A percentile compares a stretch with the other conserved stretches of the same genome.
Evolutionary conservation across 2,329 filamentous ascomycete genomes (phyloP).

Genomic region (Stagonosporopsis vannaccii): DNA sequence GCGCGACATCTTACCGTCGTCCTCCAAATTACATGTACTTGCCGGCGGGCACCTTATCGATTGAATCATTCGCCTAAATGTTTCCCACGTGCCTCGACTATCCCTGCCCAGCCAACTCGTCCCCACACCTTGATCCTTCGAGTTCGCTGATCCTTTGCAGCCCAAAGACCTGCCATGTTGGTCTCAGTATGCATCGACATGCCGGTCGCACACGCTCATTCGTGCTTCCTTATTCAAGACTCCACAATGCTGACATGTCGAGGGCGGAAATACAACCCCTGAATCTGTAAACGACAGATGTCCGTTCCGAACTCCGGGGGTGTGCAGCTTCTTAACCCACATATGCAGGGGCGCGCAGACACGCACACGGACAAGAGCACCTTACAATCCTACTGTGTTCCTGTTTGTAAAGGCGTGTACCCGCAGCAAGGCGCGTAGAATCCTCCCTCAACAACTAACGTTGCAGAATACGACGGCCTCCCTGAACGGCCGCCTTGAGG

Average conservation of each 20-base stretch:
- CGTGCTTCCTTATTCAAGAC: slow-evolving; percentile 4
- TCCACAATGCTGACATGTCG: slow-evolving; percentile 9
- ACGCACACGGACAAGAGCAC: neutral
- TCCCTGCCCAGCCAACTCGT: slow-evolving; percentile 15
- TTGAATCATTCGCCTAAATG: slow-evolving; percentile 15
- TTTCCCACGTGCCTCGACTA: slow-evolving; percentile 12
- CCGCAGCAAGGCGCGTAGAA: slow-evolving; percentile 16
- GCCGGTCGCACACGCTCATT: slow-evolving; percentile 1
- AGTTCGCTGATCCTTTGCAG: slow-evolving; percentile 7
- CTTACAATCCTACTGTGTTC: neutral
- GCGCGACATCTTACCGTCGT: slow-evolving; percentile 9
- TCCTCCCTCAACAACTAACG: slow-evolving; percentile 2
- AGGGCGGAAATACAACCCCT: slow-evolving; percentile 2
- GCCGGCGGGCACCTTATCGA: slow-evolving; percentile 15
- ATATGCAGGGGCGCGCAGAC: slow-evolving; percentile 14
- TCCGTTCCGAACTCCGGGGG: slow-evolving; percentile 17
- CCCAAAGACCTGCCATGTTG: slow-evolving; percentile 15
- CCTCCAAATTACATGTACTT: slow-evolving; percentile 1
- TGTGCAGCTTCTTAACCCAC: slow-evolving; percentile 6
- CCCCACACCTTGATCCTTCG: slow-evolving; percentile 15
- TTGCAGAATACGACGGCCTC: slow-evolving; percentile 5
- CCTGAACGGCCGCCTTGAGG: slow-evolving; percentile 9
- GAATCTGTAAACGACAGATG: slow-evolving; percentile 13
- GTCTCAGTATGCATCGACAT: slow-evolving; percentile 12
- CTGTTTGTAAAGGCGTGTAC: slow-evolving; percentile 12